Evolutionary conservation across 176 grass and related monocot genomes (phyloP), one percentile per base, ranked within the genome.

Genomic region (Eragrostis curvula): DNA sequence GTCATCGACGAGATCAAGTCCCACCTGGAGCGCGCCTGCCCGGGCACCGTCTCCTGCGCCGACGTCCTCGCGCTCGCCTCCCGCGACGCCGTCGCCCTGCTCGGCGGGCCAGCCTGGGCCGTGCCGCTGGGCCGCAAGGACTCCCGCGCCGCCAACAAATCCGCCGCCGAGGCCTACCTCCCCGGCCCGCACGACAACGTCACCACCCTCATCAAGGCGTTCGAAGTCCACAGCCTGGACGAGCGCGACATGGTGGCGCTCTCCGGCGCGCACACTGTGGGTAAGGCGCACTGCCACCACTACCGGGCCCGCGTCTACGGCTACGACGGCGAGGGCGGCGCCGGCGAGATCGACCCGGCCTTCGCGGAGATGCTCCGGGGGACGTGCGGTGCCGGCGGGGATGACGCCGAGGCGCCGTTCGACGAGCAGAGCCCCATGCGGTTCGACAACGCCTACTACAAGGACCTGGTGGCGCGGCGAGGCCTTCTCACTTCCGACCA

Each of bases 111-210:
- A 2, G 14, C 32, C 28, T 97, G 94, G 94, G 42, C 61, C 24
- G 89, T 97, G 44, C 88, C 82, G 46, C 71, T 97, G 36, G 94
- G 91, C 24, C 88, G 94, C 46, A 92, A 70, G 90, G 94, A 97
- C 59, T 78, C 94, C 5, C 89, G 36, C 60, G 12, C 1, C 42
- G 89, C 89, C 58, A 58, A 65, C 32, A 12, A 18, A 27, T 15
- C 25, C 3, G 75, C 41, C 18, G 92, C 89, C 12, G 71, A 82
- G 27, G 40, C 28, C 0, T 56, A 66, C 82, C 83, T 97, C 55
- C 94, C 89, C 14, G 16, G 10, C 18, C 76, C 94, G 5, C 7
- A 23, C 16, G 55, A 50, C 0, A 71, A 16, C 20, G 51, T 97
- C 23, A 17, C 16, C 71, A 63, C 11, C 5, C 75, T 97, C 71